A percentile compares a stretch with the other conserved stretches of the same genome.
Evolutionary conservation across 371 early-diverging fungal genomes (phyloP).

Genomic region (Quaeritorhiza haematococci): DNA sequence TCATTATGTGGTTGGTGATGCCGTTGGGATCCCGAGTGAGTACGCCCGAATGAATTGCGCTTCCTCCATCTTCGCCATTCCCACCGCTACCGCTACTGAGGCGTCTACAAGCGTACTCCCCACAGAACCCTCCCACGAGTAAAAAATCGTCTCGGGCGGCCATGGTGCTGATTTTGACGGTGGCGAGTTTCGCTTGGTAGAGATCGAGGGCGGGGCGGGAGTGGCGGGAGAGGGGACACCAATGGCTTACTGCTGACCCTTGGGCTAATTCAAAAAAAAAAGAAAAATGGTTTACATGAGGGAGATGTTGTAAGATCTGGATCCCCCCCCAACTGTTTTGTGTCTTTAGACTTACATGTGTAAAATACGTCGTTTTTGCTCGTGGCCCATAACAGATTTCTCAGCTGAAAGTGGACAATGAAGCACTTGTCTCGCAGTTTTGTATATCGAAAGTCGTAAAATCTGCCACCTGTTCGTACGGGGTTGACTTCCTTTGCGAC

Average conservation of each 20-base stretch:
- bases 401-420: conserved; percentile 66
- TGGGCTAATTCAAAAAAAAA: conserved; percentile 35
- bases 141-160: conserved; percentile 39
- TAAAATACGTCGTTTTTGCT: conserved; percentile 68
- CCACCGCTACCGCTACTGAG: background rate
- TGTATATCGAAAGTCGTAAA: conserved; percentile 41
- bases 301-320: background rate
- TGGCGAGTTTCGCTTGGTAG: conserved; percentile 26
- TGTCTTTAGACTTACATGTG: conserved; percentile 45
- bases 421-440: conserved; percentile 29
- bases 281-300: background rate
- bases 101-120: conserved; percentile 37
- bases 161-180: conserved; percentile 54
- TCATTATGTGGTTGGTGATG: conserved; percentile 63
- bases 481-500: conserved; percentile 6
- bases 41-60: conserved; percentile 28
- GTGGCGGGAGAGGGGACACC: conserved; percentile 56
- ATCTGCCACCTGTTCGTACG: conserved; percentile 8
- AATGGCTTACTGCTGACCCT: conserved; percentile 24
- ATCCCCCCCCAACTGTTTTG: background rate
- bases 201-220: conserved; percentile 48
- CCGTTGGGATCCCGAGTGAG: conserved; percentile 37
- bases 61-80: conserved; percentile 11
- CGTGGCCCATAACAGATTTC: conserved; percentile 69
- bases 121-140: conserved; percentile 50